These are phyloP conservation scores for Pholiota microspora DNA, from an alignment of 768 basidiomycete genomes.

Conservation along the genomic window DNA sequence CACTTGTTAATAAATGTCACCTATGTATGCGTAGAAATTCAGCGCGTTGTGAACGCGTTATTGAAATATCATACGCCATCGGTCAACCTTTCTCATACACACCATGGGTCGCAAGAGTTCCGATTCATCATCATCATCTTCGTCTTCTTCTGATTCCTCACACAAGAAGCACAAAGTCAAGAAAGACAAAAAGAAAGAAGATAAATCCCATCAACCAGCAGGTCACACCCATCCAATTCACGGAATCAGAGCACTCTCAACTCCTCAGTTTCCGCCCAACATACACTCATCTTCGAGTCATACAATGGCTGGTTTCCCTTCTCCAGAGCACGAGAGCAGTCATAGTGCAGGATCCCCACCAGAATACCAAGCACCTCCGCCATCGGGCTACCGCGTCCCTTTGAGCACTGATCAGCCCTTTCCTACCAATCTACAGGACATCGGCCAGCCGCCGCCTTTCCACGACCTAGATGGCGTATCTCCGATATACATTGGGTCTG, in stretches of 20 bases:
- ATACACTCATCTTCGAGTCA: not conserved
- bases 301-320: not conserved
- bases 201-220: slow-evolving; percentile 18
- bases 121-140: slow-evolving; percentile 17
- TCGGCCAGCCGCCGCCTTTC: slow-evolving; percentile 52
- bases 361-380: slow-evolving; percentile 34
- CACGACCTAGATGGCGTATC: slow-evolving; percentile 54
- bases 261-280: not conserved
- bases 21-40: too few species aligned
- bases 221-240: not conserved
- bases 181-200: slow-evolving; percentile 25
- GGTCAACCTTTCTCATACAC: not conserved
- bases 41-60: too few species aligned
- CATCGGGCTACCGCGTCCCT: slow-evolving; percentile 68
- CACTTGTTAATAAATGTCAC: too few species aligned
- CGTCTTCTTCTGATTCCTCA: slow-evolving; percentile 24
- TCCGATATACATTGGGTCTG: slow-evolving; percentile 73
- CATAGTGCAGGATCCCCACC: slow-evolving; percentile 8
- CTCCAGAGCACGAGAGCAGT: not conserved
- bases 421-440: slow-evolving; percentile 36
- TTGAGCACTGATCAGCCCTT: slow-evolving; percentile 44
- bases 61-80: too few species aligned
- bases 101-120: slow-evolving; percentile 27
- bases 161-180: slow-evolving; percentile 24
- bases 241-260: not conserved